A percentile compares a stretch with the other conserved stretches of the same genome.
These are phyloP conservation scores for Cladorrhinum sp. DNA, from an alignment of 2,329 filamentous ascomycete genomes.

Conservation along the genomic window DNA sequence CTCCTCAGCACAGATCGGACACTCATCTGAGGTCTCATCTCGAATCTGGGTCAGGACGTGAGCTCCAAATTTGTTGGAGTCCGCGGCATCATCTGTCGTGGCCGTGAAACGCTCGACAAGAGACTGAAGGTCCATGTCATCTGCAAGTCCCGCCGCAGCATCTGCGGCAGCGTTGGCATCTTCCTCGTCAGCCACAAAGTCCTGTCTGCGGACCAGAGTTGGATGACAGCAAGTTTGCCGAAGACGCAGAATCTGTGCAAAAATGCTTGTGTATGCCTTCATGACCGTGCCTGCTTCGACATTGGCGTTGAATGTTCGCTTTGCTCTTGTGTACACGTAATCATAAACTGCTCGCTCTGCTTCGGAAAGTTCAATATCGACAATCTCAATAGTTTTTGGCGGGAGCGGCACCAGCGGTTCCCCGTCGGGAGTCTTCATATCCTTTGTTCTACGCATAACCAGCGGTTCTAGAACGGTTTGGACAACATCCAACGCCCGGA, in stretches of 20 bases:
- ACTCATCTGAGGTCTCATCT: slow-evolving; percentile 83
- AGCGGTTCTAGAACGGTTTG: slow-evolving; percentile 94
- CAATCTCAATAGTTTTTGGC: slow-evolving; percentile 75
- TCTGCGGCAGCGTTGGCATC: slow-evolving; percentile 77
- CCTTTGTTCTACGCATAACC: slow-evolving; percentile 92
- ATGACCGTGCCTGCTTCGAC: slow-evolving; percentile 88
- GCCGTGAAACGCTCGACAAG: slow-evolving; percentile 82
- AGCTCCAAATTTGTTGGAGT: slow-evolving; percentile 73
- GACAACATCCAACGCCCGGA: slow-evolving; percentile 90
- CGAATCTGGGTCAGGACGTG: slow-evolving; percentile 90
- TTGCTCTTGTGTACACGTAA: slow-evolving; percentile 79
- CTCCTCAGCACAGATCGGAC: slow-evolving; percentile 91
- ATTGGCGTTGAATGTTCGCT: slow-evolving; percentile 79
- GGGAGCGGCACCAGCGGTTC: slow-evolving; percentile 73
- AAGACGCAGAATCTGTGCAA: slow-evolving; percentile 90
- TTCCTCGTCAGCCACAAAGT: slow-evolving; percentile 82
- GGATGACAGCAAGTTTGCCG: slow-evolving; percentile 95
- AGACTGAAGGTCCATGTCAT: slow-evolving; percentile 92
- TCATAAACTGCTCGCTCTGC: slow-evolving; percentile 90
- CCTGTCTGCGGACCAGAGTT: slow-evolving; percentile 79
- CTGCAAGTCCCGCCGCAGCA: slow-evolving; percentile 74
- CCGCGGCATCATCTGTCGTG: slow-evolving; percentile 58
- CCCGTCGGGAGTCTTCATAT: slow-evolving; percentile 94
- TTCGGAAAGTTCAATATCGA: slow-evolving; percentile 80
- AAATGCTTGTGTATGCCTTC: slow-evolving; percentile 95